A percentile compares a stretch with the other conserved stretches of the same genome.
Conservation (phyloP, 345 rosid species). For the Melaleuca alternifolia region DNA sequence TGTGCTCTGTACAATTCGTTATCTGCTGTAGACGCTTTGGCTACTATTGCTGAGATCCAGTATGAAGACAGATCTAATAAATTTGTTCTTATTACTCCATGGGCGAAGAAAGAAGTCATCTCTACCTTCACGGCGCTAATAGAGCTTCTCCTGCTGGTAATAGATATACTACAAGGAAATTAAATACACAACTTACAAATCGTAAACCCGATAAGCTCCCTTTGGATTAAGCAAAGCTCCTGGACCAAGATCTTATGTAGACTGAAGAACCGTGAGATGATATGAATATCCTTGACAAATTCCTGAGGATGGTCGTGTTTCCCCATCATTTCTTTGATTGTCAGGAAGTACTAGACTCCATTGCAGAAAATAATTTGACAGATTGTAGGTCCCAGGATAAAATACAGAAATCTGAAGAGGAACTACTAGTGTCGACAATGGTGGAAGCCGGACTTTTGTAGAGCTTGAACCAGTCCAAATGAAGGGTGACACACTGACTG, state of each 20-base stretch:
- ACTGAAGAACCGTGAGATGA: conserved; percentile 54
- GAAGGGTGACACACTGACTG: conserved; percentile 51
- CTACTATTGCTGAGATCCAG: background rate
- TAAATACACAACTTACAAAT: background rate
- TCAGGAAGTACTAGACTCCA: conserved; percentile 37
- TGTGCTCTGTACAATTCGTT: background rate
- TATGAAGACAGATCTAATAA: background rate
- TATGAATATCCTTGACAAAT: conserved; percentile 65
- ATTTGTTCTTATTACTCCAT: background rate
- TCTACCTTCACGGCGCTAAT: conserved; percentile 3
- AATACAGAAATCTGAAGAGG: conserved; percentile 67
- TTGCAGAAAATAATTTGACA: conserved; percentile 60
- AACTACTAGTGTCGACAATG: conserved; percentile 43
- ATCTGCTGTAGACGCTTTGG: background rate
- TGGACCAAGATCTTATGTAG: conserved; percentile 14
- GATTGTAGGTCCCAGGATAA: conserved; percentile 66
- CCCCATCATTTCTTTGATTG: conserved; percentile 17
- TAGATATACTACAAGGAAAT: background rate
- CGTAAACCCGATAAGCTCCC: background rate
- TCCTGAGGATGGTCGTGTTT: conserved; percentile 33
- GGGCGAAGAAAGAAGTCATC: conserved; percentile 5
- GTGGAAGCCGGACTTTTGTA: conserved; percentile 41
- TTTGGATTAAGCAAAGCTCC: background rate
- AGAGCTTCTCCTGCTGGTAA: conserved; percentile 3
- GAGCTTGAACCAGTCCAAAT: conserved; percentile 79